Evolutionary conservation across 768 basidiomycete genomes (phyloP), one percentile per base, ranked within the genome.

Genomic region (Serendipita sp.): DNA sequence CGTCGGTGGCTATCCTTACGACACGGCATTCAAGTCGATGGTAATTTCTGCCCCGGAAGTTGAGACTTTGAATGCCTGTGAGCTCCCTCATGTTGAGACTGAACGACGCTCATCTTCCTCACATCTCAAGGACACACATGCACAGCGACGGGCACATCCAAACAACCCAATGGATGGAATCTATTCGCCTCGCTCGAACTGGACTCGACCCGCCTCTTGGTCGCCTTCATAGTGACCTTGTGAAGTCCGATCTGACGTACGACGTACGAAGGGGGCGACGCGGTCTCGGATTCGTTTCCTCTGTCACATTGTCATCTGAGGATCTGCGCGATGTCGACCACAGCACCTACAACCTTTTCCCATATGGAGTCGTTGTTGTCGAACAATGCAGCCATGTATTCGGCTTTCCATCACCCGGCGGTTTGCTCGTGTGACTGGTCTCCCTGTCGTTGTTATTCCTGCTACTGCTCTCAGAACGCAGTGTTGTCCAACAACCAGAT

Each of bases 321-420:
- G 16, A 2, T 60, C 34, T 60, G 3, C 28, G n/a, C 32, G 24
- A 60, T 28, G 56, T 60, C 56, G 18, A 28, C 56, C 1, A 60
- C 35, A 8, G 56, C 2, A 1, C 11, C 35, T 10, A 60, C 56
- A 35, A 60, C 3, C 28, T 37, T 30, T 10, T 30, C 35, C 1
- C 56, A 2, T 8, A 60, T 10, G 18, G 10, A 7, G 1, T 37
- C 10, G 2, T 60, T 60, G 28, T 60, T 28, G 16, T 60, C 35
- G 56, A 60, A 60, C 8, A 60, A 60, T 4, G 56, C 56, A 28
- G 35, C 56, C 16, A 60, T 28, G n/a, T 60, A 60, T 32, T 60
- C 56, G 3, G 56, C 56, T n/a, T n/a, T 24, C 56, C 56, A 60
- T 41, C 38, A 1, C 13, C 38, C 38, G 5, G 13, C 38, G 5